Percentiles rank a stretch among this genome's conserved stretches.
Conservation (phyloP, 306 rosid genomes). For the Cucumis melo region DNA sequence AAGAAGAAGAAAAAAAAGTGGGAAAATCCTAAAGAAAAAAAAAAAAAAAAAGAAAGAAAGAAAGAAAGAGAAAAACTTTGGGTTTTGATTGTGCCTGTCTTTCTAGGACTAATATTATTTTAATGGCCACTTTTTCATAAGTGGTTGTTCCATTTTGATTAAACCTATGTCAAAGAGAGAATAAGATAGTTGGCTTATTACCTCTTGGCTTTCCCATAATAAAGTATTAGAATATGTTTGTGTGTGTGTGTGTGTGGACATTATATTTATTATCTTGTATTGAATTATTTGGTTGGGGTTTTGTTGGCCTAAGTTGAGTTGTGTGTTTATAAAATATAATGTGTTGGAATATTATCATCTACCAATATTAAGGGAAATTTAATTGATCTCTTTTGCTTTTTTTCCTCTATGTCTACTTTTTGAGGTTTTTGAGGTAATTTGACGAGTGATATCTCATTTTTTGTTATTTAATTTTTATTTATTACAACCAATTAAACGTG, state of each 20-base stretch:
- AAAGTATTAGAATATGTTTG: neutral
- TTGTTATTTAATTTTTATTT: too few species aligned
- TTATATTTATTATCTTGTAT: neutral
- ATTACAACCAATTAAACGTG: too few species aligned
- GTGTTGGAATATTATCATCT: neutral
- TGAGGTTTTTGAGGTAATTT: too few species aligned
- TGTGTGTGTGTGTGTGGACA: neutral
- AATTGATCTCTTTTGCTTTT: too few species aligned
- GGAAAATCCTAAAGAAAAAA: neutral
- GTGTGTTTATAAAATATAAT: neutral
- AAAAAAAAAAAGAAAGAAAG: neutral
- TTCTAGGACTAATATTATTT: slow-evolving; percentile 37
- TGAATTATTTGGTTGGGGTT: neutral
- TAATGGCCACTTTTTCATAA: slow-evolving; percentile 31
- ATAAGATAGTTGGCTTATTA: slow-evolving; percentile 68
- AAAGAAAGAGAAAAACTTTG: neutral
- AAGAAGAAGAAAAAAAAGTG: neutral
- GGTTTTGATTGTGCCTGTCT: slow-evolving; percentile 33
- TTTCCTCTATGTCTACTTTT: too few species aligned
- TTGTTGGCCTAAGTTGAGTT: neutral
- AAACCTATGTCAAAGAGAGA: slow-evolving; percentile 26
- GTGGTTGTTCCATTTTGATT: slow-evolving; percentile 40
- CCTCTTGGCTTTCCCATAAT: neutral
- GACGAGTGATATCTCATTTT: too few species aligned
- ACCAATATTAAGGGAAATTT: too few species aligned